Percentiles rank a stretch among this genome's conserved stretches.
Conservation (phyloP, 2,329 filamentous ascomycete species). For the Parafenestella ontariensis region DNA sequence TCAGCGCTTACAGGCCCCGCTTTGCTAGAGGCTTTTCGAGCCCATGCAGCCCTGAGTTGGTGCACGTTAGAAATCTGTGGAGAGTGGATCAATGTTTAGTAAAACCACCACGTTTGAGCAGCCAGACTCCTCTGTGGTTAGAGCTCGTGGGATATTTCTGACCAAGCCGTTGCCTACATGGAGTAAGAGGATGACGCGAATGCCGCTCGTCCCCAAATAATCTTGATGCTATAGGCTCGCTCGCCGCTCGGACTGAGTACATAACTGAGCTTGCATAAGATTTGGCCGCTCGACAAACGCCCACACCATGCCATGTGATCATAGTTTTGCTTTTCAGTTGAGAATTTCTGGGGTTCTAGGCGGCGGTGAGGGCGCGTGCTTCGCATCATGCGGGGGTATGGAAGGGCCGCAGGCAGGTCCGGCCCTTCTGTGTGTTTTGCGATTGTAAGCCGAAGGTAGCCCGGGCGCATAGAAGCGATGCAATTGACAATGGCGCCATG, state of each 20-base stretch:
- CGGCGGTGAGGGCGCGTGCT: conserved; percentile 31
- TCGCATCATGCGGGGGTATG: conserved; percentile 29
- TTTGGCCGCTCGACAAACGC: conserved; percentile 12
- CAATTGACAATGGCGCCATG: conserved; percentile 23
- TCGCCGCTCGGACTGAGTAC: conserved; percentile 3
- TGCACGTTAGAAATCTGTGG: conserved; percentile 22
- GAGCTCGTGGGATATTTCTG: conserved; percentile 28
- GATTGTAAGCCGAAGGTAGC: conserved; percentile 42
- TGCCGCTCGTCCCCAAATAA: conserved; percentile 15
- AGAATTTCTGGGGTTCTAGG: conserved; percentile 22
- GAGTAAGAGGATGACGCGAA: conserved; percentile 26
- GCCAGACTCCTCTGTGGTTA: conserved; percentile 28
- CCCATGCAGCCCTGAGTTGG: conserved; percentile 18
- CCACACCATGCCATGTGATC: conserved; percentile 18
- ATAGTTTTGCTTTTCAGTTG: conserved; percentile 18
- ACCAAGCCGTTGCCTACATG: conserved; percentile 23
- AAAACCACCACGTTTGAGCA: conserved; percentile 35
- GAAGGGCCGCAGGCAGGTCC: conserved; percentile 19
- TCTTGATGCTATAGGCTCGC: conserved; percentile 21
- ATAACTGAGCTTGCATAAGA: conserved; percentile 18
- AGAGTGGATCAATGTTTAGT: conserved; percentile 24
- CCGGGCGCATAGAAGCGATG: conserved; percentile 14
- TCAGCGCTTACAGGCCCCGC: conserved; percentile 24
- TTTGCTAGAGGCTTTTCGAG: conserved; percentile 17
- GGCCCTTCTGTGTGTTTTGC: conserved; percentile 9